Conservation (phyloP, 1,139 yeast species). For the Blastobotrys petasosporus region DNA sequence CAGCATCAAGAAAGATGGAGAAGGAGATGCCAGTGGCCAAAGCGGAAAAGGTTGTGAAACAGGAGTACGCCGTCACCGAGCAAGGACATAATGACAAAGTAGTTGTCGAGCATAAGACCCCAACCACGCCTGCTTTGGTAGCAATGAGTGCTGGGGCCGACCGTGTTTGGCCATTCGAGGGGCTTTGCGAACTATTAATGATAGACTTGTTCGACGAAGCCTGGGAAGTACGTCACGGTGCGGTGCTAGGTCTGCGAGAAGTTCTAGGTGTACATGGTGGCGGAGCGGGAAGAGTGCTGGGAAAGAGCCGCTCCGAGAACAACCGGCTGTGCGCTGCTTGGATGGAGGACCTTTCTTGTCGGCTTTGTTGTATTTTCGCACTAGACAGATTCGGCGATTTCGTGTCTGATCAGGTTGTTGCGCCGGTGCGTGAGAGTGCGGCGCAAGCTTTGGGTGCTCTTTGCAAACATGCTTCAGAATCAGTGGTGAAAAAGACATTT, state of each 20-base stretch:
- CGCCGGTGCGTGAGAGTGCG: slow-evolving; percentile 95
- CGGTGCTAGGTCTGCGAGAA: slow-evolving; percentile 88
- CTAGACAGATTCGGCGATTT: slow-evolving; percentile 95
- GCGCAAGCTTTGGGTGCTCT: slow-evolving; percentile 94
- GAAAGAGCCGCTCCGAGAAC: slow-evolving; percentile 57
- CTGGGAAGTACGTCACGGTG: slow-evolving; percentile 97
- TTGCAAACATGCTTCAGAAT: slow-evolving; percentile 59
- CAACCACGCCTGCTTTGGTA: slow-evolving; percentile 63
- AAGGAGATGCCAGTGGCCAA: neutral
- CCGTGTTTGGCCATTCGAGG: slow-evolving; percentile 91
- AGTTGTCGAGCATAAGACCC: slow-evolving; percentile 72
- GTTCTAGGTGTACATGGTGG: slow-evolving; percentile 76
- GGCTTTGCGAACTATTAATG: slow-evolving; percentile 81
- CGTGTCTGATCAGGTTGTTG: slow-evolving; percentile 95
- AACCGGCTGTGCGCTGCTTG: slow-evolving; percentile 58
- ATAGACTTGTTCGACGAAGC: slow-evolving; percentile 76
- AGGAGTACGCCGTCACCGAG: slow-evolving; percentile 46
- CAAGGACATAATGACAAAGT: slow-evolving; percentile 77
- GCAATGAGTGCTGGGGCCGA: slow-evolving; percentile 72
- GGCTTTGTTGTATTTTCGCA: slow-evolving; percentile 81
- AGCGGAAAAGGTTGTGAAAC: slow-evolving; percentile 12
- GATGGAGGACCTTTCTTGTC: slow-evolving; percentile 81
- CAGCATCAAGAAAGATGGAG: slow-evolving; percentile 56
- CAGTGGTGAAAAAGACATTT: slow-evolving; percentile 54
- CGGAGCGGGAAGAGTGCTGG: slow-evolving; percentile 78